Evolutionary conservation across 306 rosid species (phyloP), one percentile per base, ranked within the genome.

Genomic region (Sphenostylis stenocarpa): DNA sequence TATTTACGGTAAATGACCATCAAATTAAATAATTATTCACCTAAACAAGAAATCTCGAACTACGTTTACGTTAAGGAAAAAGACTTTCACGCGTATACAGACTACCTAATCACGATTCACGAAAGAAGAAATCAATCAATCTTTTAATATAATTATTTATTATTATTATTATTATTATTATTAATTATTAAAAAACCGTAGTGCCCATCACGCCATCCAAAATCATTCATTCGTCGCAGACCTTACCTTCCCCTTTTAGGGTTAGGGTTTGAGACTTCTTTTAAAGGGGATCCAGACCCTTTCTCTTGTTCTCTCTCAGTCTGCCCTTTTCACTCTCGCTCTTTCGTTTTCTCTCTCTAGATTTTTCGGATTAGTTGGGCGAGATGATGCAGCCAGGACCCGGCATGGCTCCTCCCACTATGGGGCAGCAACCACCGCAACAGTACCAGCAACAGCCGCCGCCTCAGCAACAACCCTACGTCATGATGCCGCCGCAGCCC

Each of bases 351-450:
- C 53, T 62, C 58, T 66, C 67, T 70, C 78, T 67, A 33, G 24
- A 75, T 29, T 17, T 55, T 28, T 63, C 71, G 68, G 72, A 80
- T 73, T 77, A 2, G 16, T 2, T 20, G 43, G 19, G 66, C 74
- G 86, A 56, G 72, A 94, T 85, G 96, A 95, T 92, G 99, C 97
- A 95, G 76, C 91, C 97, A 4, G 92, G 89, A 17, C 87, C 88
- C 43, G 97, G 96, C 13, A 84, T 84, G 82, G 82, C 86, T 55
- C 92, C 89, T 6, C 89, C 84, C 6, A 55, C 13, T 84, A 72
- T 87, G 85, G 84, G 83, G 12, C 96, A 83, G 43, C 98, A 91
- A 53, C 88, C 90, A 0, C 52, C 61, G 0, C 96, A 86, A 55
- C 97, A 85, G 70, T 93, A 93, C 34, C 97, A 77, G 36, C 89